Conservation (phyloP, 805 yeast species). For the Metschnikowia amazonensis region DNA sequence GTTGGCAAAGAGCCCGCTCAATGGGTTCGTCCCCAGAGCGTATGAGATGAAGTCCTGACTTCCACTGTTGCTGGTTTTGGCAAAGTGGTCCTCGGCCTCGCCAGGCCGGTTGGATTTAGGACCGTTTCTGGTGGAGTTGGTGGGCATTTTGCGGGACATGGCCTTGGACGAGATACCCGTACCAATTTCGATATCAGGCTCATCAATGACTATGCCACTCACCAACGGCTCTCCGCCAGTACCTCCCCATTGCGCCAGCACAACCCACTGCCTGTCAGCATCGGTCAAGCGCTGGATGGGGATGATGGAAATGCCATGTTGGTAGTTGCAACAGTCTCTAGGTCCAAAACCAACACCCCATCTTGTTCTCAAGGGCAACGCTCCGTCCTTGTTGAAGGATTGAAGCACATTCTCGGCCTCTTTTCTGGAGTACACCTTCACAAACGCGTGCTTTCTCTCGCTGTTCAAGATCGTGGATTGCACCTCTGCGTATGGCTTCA, state of each 20-base stretch:
- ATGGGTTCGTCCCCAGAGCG: slow-evolving; percentile 41
- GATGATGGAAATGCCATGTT: slow-evolving; percentile 81
- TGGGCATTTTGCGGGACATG: slow-evolving; percentile 87
- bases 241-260: slow-evolving; percentile 94
- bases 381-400: slow-evolving; percentile 66
- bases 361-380: slow-evolving; percentile 70
- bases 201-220: slow-evolving; percentile 83
- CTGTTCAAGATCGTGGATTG: slow-evolving; percentile 85
- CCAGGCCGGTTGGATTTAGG: slow-evolving; percentile 74
- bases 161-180: slow-evolving; percentile 91
- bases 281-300: slow-evolving; percentile 88
- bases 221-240: slow-evolving; percentile 82
- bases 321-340: slow-evolving; percentile 95
- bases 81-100: slow-evolving; percentile 45
- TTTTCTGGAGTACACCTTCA: slow-evolving; percentile 83
- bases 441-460: slow-evolving; percentile 93
- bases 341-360: slow-evolving; percentile 99
- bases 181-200: slow-evolving; percentile 97
- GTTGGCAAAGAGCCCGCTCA: slow-evolving; percentile 44
- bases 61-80: slow-evolving; percentile 35
- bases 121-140: slow-evolving; percentile 80
- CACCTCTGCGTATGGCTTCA: slow-evolving; percentile 85
- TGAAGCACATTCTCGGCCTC: slow-evolving; percentile 85
- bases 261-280: slow-evolving; percentile 89
- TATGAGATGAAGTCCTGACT: slow-evolving; percentile 34